phyloP scores from a whole-genome alignment of 2,329 filamentous ascomycete genomes.

The Exophiala dermatitidis region DNA sequence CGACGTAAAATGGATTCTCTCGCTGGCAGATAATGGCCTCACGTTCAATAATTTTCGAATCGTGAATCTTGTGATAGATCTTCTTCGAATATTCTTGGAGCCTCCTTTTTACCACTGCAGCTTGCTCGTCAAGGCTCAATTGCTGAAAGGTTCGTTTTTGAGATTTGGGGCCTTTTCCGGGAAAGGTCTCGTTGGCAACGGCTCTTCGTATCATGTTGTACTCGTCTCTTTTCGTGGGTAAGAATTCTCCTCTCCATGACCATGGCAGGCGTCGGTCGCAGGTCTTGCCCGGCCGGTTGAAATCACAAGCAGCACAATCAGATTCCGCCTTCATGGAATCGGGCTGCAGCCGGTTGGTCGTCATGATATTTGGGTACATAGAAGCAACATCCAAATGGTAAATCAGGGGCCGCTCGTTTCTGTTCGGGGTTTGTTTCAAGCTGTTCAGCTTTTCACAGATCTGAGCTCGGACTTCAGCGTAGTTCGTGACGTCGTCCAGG shows the following conservation, averaged over 20 bases:
- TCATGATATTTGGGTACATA: constrained; percentile 99
- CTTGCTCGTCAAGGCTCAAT: constrained; percentile 73
- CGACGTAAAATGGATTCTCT: constrained; percentile 96
- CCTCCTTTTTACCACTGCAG: constrained; percentile 71
- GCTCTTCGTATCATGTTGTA: constrained; percentile 98
- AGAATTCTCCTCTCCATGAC: constrained; percentile 96
- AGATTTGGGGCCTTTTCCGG: constrained; percentile 65
- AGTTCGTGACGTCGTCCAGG: constrained; percentile 70
- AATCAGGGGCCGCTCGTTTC: constrained; percentile 79
- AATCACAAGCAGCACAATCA: constrained; percentile 94
- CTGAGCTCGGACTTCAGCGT: constrained; percentile 75
- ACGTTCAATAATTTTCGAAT: constrained; percentile 81
- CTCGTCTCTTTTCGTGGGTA: constrained; percentile 92
- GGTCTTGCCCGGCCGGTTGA: constrained; percentile 94
- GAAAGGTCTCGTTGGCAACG: constrained; percentile 86
- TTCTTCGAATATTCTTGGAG: constrained; percentile 93
- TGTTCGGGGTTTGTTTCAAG: constrained; percentile 74
- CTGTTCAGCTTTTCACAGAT: constrained; percentile 64
- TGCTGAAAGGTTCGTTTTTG: constrained; percentile 72
- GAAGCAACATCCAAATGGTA: constrained; percentile 98
- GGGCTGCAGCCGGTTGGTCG: constrained; percentile 91
- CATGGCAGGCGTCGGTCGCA: constrained; percentile 92
- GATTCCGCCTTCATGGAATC: constrained; percentile 99
- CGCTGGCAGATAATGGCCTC: constrained; percentile 98
- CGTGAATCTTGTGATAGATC: constrained; percentile 98